Percentiles rank a stretch among this genome's conserved stretches.
Evolutionary conservation across 257 asterid species (phyloP).

Genomic region (Solanum gracilifrons): DNA sequence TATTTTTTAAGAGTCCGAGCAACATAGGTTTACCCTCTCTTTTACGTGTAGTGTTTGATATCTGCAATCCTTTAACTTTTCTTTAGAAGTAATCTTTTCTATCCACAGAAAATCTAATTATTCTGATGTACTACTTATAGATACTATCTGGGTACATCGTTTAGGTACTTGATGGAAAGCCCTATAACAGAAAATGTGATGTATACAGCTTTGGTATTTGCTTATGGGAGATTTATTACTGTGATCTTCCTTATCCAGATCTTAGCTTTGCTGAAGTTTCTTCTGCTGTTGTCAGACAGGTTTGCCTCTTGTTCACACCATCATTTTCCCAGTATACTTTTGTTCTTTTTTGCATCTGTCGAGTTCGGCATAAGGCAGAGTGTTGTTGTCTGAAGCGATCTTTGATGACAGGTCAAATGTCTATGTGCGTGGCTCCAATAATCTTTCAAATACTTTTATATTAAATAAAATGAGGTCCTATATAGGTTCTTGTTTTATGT

Average conservation of each 20-base stretch:
- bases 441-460: background rate
- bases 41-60: background rate
- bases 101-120: background rate
- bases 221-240: conserved; percentile 88
- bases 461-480: background rate
- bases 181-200: conserved; percentile 87
- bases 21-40: background rate
- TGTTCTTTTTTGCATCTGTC: background rate
- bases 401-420: background rate
- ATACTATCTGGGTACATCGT: background rate
- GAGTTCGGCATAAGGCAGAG: background rate
- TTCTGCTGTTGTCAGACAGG: conserved; percentile 85
- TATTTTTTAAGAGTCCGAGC: too few relatives aligned
- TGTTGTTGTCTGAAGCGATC: background rate
- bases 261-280: conserved; percentile 89
- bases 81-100: background rate
- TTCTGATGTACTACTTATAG: background rate
- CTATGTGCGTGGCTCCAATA: background rate
- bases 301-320: conserved; percentile 1
- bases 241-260: conserved; percentile 79
- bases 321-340: background rate
- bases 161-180: conserved; percentile 92
- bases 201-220: conserved; percentile 88
- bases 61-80: background rate
- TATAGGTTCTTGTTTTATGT: background rate